A percentile compares a stretch with the other conserved stretches of the same genome.
Evolutionary conservation across 2,329 filamentous ascomycete species (phyloP).

Genomic region (Fusarium sp.): DNA sequence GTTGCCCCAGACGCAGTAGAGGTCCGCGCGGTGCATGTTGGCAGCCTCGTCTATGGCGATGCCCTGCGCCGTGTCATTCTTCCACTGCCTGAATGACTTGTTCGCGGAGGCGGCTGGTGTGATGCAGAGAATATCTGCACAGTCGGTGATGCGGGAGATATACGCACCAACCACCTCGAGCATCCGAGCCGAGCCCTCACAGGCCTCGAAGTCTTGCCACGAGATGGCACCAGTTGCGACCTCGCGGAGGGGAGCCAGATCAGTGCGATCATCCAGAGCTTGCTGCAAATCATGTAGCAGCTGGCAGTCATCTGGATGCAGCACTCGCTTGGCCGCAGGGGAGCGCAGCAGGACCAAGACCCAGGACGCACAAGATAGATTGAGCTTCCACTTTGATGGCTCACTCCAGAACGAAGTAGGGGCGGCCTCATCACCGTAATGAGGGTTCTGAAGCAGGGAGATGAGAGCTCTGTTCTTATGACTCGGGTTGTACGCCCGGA

Average conservation of each 20-base stretch:
- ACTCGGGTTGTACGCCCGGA: slow-evolving; percentile 11
- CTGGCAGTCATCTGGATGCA: slow-evolving; percentile 23
- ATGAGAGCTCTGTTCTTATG: slow-evolving; percentile 1
- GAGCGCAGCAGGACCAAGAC: slow-evolving; percentile 24
- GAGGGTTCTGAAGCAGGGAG: too few species aligned
- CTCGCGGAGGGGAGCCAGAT: background rate
- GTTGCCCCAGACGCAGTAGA: slow-evolving; percentile 45
- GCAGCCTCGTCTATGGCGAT: slow-evolving; percentile 46
- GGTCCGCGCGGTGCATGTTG: slow-evolving; percentile 42
- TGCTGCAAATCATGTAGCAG: slow-evolving; percentile 1
- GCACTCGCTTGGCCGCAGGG: background rate
- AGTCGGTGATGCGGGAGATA: too few species aligned
- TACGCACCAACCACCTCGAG: too few species aligned
- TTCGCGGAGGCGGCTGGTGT: slow-evolving; percentile 10
- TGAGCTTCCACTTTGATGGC: slow-evolving; percentile 19
- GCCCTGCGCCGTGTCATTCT: background rate
- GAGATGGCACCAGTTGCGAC: background rate
- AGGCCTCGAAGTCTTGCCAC: background rate
- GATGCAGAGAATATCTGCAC: slow-evolving; percentile 29
- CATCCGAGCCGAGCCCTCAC: background rate
- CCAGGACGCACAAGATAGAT: slow-evolving; percentile 33
- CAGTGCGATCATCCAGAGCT: too few species aligned
- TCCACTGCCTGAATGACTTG: background rate
- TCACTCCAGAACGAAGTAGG: too few species aligned
- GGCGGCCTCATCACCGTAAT: too few species aligned